A percentile compares a stretch with the other conserved stretches of the same genome.
Evolutionary conservation across 345 rosid species (phyloP).

Genomic region (Lepidium sativum): DNA sequence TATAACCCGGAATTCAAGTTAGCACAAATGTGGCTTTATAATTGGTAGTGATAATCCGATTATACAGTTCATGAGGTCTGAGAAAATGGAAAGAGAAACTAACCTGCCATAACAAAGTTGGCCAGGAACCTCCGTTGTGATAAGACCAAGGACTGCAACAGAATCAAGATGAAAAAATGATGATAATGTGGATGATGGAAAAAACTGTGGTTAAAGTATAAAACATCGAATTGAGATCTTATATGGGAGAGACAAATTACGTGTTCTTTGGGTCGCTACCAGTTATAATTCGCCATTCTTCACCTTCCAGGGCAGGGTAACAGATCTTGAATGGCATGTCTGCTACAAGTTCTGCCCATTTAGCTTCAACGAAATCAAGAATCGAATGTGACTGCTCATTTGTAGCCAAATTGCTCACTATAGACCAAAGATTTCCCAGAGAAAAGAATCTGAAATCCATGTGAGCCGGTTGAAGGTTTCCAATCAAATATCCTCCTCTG

Average conservation of each 20-base stretch:
- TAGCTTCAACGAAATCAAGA: conserved; percentile 71
- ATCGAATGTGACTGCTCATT: conserved; percentile 80
- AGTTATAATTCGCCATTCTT: conserved; percentile 80
- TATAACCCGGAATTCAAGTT: background rate
- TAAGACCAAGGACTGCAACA: conserved; percentile 88
- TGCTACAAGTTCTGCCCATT: conserved; percentile 77
- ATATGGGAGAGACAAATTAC: conserved; percentile 29
- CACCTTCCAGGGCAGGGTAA: conserved; percentile 79
- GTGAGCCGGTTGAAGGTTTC: conserved; percentile 92
- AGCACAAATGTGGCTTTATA: background rate
- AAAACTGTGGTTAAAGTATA: background rate
- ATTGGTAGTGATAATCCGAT: background rate
- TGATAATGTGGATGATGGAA: background rate
- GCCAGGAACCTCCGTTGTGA: conserved; percentile 95
- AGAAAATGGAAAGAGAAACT: conserved; percentile 15
- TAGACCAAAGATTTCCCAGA: conserved; percentile 81
- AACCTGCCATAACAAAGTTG: conserved; percentile 97
- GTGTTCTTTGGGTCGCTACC: conserved; percentile 96
- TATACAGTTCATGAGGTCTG: background rate
- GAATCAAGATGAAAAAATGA: conserved; percentile 9
- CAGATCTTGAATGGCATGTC: conserved; percentile 84
- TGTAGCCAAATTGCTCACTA: conserved; percentile 64
- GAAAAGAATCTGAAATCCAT: conserved; percentile 96
- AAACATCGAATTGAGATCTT: background rate
- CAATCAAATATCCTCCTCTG: conserved; percentile 72